Percentiles rank a stretch among this genome's conserved stretches.
Conservation (phyloP, 2,329 filamentous ascomycete genomes). For the Diaporthe batatas region DNA sequence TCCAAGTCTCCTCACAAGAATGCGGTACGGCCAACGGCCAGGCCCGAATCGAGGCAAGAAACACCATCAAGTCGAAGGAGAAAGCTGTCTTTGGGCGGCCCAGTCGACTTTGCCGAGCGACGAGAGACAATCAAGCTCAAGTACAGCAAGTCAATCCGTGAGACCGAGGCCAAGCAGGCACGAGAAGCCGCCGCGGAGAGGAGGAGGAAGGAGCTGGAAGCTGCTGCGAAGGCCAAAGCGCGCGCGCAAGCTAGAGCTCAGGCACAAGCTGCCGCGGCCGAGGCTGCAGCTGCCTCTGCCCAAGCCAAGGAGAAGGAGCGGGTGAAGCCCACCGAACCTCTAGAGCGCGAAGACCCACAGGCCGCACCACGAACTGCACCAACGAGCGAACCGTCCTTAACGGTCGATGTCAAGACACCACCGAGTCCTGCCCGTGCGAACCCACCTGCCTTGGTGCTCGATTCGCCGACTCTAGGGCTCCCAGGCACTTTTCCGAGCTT, state of each 20-base stretch:
- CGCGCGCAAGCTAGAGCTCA: conserved; percentile 52
- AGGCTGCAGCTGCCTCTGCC: conserved; percentile 40
- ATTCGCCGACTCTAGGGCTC: conserved; percentile 77
- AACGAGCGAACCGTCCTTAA: conserved; percentile 40
- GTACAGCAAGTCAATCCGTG: conserved; percentile 85
- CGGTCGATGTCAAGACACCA: conserved; percentile 28
- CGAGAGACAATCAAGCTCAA: conserved; percentile 86
- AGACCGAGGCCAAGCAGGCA: conserved; percentile 73
- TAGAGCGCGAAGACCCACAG: conserved; percentile 23
- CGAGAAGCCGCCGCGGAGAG: conserved; percentile 67
- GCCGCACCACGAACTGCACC: conserved; percentile 25
- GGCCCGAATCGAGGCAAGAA: conserved; percentile 51
- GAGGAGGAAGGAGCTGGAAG: conserved; percentile 64
- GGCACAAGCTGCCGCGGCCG: conserved; percentile 48
- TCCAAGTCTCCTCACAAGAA: conserved; percentile 60
- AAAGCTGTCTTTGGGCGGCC: conserved; percentile 72
- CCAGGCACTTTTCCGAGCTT: conserved; percentile 71
- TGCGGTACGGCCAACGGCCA: conserved; percentile 48
- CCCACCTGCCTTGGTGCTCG: conserved; percentile 49
- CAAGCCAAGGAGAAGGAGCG: conserved; percentile 35
- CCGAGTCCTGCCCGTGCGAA: conserved; percentile 32
- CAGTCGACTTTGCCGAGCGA: conserved; percentile 87
- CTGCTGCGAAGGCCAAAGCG: conserved; percentile 58
- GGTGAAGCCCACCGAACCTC: conserved; percentile 4
- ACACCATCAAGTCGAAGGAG: conserved; percentile 59